Evolutionary conservation across 805 yeast species (phyloP), one percentile per base, ranked within the genome.

Genomic region (Myxozyma sirexii): DNA sequence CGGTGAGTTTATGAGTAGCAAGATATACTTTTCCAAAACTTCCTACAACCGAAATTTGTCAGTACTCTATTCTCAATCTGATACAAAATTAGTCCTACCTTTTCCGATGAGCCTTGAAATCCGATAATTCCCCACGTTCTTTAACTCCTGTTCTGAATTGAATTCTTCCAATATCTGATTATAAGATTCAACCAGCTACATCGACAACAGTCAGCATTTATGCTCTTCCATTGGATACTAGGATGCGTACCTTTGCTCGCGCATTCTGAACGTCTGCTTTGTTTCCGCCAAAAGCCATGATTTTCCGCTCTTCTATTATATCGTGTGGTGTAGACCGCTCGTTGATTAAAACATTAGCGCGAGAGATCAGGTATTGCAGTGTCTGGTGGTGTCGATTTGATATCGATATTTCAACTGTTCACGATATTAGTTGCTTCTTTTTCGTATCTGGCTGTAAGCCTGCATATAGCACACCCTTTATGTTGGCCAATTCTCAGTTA

Each of bases 11-110:
- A 69, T 93, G 98, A 38, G 78, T 78, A 1, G 97, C 98, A 31
- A 93, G 75, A 71, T 87, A 94, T 0, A 91, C 96, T 69, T 88
- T 88, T 7, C 98, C 97, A 79, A 91, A 93, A 10, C 94, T 68
- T 24, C 76, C 75, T 67, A 38, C 13, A 56, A 27, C 6, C 33
- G 10, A 6, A 29, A 29, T 5, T 17, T 12, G 33, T 17, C 15
- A 15, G 17, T 4, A 10, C 27, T 29, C 31, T 21, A 2, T 10
- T 24, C 50, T n/a, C 10, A 21, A n/a, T 13, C 12, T 17, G 19
- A 21, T 27, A 29, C 10, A 8, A 47, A 27, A 2, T 48, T 37
- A 47, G 12, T 31, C 48, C 63, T 82, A 8, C 97, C 97, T 68
- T 89, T 91, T 1, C 97, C 98, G 23, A 93, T 86, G 65, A 86